Percentiles rank a stretch among this genome's conserved stretches.
These are phyloP conservation scores for Lojkania enalia DNA, from an alignment of 2,329 filamentous ascomycete species.

Conservation along the genomic window DNA sequence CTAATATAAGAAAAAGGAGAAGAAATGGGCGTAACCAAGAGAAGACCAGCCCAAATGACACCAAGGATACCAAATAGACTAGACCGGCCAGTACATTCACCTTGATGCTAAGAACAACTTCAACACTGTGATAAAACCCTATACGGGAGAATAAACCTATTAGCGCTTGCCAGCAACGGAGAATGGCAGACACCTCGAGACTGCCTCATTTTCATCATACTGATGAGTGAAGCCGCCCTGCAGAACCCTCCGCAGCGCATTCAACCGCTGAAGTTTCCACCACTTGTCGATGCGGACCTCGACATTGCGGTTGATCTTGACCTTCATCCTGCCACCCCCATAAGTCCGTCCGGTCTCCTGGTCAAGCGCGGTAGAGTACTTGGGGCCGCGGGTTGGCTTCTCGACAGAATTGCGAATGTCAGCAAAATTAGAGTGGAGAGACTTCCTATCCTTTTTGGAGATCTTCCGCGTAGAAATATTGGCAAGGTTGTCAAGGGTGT, in stretches of 20 bases:
- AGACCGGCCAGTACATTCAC: no score
- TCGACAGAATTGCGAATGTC: constrained; percentile 69
- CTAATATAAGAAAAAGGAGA: no score
- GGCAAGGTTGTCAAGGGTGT: constrained; percentile 62
- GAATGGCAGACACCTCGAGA: constrained; percentile 37
- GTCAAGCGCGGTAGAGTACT: constrained; percentile 66
- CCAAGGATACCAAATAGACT: no score
- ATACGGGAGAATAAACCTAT: no score
- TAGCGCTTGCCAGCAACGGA: constrained; percentile 28
- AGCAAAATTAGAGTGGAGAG: constrained; percentile 66
- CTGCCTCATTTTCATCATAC: constrained; percentile 43
- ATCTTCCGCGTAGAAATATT: constrained; percentile 64
- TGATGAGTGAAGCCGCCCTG: constrained; percentile 48
- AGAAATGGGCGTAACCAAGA: no score
- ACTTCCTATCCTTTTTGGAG: constrained; percentile 68
- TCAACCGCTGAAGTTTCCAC: constrained; percentile 71
- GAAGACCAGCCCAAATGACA: no score
- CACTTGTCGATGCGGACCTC: constrained; percentile 69
- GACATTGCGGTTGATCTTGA: constrained; percentile 62
- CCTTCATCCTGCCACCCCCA: constrained; percentile 61
- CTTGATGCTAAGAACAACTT: no score
- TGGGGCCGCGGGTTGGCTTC: constrained; percentile 67
- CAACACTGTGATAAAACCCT: no score
- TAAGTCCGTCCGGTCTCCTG: constrained; percentile 62
- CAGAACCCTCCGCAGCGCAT: constrained; percentile 63